Percentiles rank a stretch among this genome's conserved stretches.
phyloP scores from a whole-genome alignment of 2,329 filamentous ascomycete genomes.

The Leptographium lundbergii region DNA sequence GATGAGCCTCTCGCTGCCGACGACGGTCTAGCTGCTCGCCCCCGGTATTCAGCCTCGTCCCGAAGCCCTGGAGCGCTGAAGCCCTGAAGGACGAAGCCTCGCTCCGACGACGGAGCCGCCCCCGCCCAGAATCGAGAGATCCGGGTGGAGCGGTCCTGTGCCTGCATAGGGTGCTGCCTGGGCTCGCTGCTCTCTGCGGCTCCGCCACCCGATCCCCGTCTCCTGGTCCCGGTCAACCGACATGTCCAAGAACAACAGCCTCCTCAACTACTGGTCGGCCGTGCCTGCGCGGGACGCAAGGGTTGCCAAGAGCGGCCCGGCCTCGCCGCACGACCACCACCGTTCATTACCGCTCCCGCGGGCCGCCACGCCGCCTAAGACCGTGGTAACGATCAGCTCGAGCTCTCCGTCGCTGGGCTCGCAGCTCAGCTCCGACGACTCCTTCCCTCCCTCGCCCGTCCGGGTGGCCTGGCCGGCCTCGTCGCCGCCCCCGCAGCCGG shows the following conservation, averaged over 20 bases:
- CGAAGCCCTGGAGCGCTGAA: neutral
- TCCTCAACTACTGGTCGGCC: neutral
- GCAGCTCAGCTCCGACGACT: neutral
- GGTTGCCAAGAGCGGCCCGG: neutral
- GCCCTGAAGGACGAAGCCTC: no score
- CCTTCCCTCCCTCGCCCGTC: neutral
- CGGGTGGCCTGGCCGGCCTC: neutral
- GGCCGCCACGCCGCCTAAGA: neutral
- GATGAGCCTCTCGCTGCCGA: neutral
- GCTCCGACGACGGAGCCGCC: neutral
- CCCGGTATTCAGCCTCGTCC: neutral
- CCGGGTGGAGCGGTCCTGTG: neutral
- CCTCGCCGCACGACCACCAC: neutral
- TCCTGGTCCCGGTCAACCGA: neutral
- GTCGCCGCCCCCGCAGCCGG: neutral
- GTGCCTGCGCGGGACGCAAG: neutral
- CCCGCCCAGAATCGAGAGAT: neutral
- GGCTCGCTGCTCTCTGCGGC: neutral
- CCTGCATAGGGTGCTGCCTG: neutral
- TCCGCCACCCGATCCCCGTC: neutral
- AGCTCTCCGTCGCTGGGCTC: neutral
- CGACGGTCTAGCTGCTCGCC: neutral
- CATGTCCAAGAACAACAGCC: neutral
- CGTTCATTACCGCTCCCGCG: neutral
- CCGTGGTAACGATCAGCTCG: neutral